Conservation (phyloP, 1,284 basidiomycete species). For the Cryptococcus sp. region DNA sequence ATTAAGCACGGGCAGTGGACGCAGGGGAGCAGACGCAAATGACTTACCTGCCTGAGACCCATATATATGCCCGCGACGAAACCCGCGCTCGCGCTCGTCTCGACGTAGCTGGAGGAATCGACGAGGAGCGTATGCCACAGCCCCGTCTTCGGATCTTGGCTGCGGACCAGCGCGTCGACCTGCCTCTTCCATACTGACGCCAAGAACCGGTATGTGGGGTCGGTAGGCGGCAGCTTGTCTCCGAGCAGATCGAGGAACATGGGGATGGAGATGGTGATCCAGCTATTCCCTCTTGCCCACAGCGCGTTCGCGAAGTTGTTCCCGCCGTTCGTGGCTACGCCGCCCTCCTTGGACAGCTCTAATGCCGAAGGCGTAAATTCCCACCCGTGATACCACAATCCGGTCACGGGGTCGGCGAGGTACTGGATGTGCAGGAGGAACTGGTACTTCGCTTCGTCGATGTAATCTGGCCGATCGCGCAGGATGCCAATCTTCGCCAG, state of each 20-base stretch:
- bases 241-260: constrained; percentile 62
- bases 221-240: constrained; percentile 50
- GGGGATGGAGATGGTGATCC: constrained; percentile 65
- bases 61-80: constrained; percentile 66
- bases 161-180: constrained; percentile 60
- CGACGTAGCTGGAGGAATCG: constrained; percentile 63
- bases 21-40: background rate
- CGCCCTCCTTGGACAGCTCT: constrained; percentile 11
- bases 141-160: constrained; percentile 60
- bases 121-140: constrained; percentile 67
- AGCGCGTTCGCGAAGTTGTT: constrained; percentile 60
- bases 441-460: constrained; percentile 66
- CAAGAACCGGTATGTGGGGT: constrained; percentile 59
- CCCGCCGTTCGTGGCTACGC: constrained; percentile 19
- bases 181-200: constrained; percentile 59
- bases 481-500: constrained; percentile 66
- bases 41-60: constrained; percentile 56
- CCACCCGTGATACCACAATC: constrained; percentile 56
- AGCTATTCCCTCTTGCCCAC: constrained; percentile 69
- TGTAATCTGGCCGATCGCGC: constrained; percentile 60
- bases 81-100: constrained; percentile 63
- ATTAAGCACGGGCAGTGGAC: background rate
- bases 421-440: constrained; percentile 58
- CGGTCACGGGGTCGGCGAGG: constrained; percentile 42
- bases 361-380: constrained; percentile 26